Percentiles rank a stretch among this genome's conserved stretches.
phyloP scores from a whole-genome alignment of 2,329 filamentous ascomycete species.

The Colletotrichum viniferum region DNA sequence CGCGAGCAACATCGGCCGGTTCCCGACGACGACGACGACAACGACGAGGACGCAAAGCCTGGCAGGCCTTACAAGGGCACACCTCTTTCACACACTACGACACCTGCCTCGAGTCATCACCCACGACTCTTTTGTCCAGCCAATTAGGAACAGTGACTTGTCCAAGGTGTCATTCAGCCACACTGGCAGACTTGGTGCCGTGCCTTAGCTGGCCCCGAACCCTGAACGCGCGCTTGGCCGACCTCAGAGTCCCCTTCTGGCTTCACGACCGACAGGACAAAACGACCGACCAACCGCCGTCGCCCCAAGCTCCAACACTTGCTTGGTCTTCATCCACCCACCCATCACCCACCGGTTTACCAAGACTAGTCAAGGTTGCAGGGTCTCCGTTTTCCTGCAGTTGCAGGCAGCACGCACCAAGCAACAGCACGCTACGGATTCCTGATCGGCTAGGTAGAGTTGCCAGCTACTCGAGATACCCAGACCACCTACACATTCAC shows the following conservation, averaged over 20 bases:
- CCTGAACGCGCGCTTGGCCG: constrained; percentile 5
- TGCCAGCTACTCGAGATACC: neutral
- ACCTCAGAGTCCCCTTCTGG: constrained; percentile 6
- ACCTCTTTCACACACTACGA: neutral
- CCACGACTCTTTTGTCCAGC: neutral
- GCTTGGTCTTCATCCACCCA: neutral
- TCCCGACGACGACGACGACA: neutral
- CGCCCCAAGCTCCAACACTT: neutral
- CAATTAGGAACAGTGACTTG: neutral
- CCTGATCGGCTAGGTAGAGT: neutral
- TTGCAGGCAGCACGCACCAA: neutral
- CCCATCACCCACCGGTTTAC: neutral
- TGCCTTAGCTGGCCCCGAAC: neutral
- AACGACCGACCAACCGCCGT: constrained; percentile 14
- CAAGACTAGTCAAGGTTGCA: neutral
- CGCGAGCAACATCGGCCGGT: neutral
- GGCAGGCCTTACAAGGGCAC: neutral
- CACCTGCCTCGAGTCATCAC: constrained; percentile 5
- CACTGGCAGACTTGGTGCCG: neutral
- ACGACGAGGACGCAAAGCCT: neutral
- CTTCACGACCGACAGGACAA: constrained; percentile 11
- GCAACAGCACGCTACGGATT: neutral
- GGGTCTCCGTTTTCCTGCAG: constrained; percentile 10
- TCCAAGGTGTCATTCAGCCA: constrained; percentile 1
- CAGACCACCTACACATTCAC: neutral